Evolutionary conservation across 108 stramenopile genomes (phyloP).

Genomic region (Epithemia pelagica): DNA sequence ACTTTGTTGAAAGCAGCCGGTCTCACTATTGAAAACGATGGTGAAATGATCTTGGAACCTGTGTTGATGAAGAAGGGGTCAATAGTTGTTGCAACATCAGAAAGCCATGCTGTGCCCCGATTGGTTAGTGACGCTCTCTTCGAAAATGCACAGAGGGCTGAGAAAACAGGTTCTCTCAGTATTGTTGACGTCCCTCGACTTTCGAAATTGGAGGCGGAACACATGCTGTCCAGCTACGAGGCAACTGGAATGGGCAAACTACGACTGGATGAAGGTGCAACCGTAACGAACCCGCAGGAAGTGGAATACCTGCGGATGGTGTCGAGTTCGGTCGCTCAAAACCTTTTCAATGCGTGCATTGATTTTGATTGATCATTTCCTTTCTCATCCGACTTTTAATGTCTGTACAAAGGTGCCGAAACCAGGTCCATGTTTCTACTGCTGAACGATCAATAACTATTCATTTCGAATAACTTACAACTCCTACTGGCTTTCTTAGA

Average conservation of each 20-base stretch:
- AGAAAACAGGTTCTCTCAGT: slow-evolving; percentile 10
- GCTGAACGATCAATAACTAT: too few species aligned
- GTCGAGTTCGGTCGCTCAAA: slow-evolving; percentile 63
- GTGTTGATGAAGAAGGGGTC: slow-evolving; percentile 52
- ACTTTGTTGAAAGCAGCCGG: slow-evolving; percentile 67
- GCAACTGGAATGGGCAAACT: slow-evolving; percentile 71
- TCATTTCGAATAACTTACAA: too few species aligned
- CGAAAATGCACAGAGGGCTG: slow-evolving; percentile 25
- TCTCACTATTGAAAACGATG: slow-evolving; percentile 28
- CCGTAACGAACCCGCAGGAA: slow-evolving; percentile 67
- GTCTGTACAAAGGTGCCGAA: too few species aligned
- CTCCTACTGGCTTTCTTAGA: too few species aligned
- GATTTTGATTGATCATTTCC: too few species aligned
- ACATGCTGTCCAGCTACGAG: slow-evolving; percentile 75
- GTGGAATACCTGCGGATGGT: slow-evolving; percentile 73
- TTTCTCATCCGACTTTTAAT: too few species aligned
- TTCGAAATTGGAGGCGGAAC: slow-evolving; percentile 63
- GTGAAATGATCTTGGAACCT: slow-evolving; percentile 15
- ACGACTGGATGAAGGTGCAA: slow-evolving; percentile 75
- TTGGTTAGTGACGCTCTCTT: slow-evolving; percentile 46
- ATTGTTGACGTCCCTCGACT: slow-evolving; percentile 63
- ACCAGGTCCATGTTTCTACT: too few species aligned
- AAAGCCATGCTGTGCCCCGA: slow-evolving; percentile 52
- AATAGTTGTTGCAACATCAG: slow-evolving; percentile 56
- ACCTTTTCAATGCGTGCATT: slow-evolving; percentile 55